Evolutionary conservation across 768 basidiomycete species (phyloP).

Genomic region (Suillus alpinus): DNA sequence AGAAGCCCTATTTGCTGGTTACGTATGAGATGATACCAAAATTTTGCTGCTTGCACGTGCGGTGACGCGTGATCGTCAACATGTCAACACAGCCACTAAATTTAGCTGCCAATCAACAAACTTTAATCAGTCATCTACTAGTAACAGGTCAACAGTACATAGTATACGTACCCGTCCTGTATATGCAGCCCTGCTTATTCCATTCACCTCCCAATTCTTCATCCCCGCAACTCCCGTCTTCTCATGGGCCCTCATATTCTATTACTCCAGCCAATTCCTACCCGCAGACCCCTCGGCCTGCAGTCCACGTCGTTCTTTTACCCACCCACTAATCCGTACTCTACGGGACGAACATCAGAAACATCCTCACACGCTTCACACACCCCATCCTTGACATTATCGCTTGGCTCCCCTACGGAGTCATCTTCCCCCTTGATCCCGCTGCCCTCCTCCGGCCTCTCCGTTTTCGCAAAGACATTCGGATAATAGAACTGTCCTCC

Average conservation of each 20-base stretch:
- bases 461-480: conserved; percentile 84
- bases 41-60: conserved; percentile 10
- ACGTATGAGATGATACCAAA: no score
- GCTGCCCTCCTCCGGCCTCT: conserved; percentile 91
- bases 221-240: conserved; percentile 85
- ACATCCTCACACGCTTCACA: conserved; percentile 92
- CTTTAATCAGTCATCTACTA: no score
- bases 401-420: conserved; percentile 96
- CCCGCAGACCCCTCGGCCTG: conserved; percentile 71
- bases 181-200: conserved; percentile 70
- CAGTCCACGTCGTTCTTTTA: conserved; percentile 87
- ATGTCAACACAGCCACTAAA: not conserved
- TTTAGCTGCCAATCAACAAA: not conserved
- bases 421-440: conserved; percentile 81
- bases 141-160: no score
- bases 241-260: conserved; percentile 83
- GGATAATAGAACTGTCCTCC: conserved; percentile 94
- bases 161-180: conserved; percentile 62
- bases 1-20: not conserved
- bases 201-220: conserved; percentile 89
- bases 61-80: not conserved
- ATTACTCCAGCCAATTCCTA: conserved; percentile 76
- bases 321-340: conserved; percentile 93
- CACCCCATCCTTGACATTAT: conserved; percentile 89
- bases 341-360: conserved; percentile 97